phyloP scores from a whole-genome alignment of 106 monocot species.

The Apostasia ramifera region DNA sequence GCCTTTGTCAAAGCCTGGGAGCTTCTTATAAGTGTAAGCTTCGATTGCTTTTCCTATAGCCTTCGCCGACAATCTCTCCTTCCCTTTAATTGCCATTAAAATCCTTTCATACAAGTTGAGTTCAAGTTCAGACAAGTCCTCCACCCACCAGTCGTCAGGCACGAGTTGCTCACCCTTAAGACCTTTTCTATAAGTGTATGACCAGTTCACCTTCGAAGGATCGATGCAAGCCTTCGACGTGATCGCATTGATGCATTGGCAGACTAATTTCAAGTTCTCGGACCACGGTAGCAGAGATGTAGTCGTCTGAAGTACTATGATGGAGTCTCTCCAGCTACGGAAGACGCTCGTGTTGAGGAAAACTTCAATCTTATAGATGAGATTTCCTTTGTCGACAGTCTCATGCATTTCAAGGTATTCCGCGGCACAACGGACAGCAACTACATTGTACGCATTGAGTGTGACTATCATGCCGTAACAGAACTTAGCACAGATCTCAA shows the following conservation, averaged over 20 bases:
- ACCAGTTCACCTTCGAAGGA: conserved; percentile 36
- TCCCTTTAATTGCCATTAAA: conserved; percentile 16
- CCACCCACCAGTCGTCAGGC: conserved; percentile 43
- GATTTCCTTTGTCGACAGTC: conserved; percentile 35
- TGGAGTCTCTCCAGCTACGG: conserved; percentile 52
- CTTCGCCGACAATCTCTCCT: conserved; percentile 6
- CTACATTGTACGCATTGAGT: conserved; percentile 50
- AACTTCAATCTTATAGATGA: conserved; percentile 43
- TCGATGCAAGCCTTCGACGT: conserved; percentile 37
- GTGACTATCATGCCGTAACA: conserved; percentile 49
- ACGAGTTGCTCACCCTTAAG: conserved; percentile 10
- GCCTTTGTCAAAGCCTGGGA: conserved; percentile 23
- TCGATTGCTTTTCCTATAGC: conserved; percentile 33
- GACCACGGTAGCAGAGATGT: conserved; percentile 32
- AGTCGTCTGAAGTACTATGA: conserved; percentile 49
- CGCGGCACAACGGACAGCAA: conserved; percentile 40
- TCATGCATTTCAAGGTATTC: conserved; percentile 55
- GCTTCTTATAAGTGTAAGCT: conserved; percentile 24
- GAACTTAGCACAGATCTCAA: conserved; percentile 55
- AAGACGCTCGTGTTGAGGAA: conserved; percentile 40
- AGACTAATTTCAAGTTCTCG: conserved; percentile 31
- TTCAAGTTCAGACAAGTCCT: conserved; percentile 36
- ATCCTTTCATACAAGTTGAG: conserved; percentile 18
- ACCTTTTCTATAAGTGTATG: conserved; percentile 30
- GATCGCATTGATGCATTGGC: conserved; percentile 32